A percentile compares a stretch with the other conserved stretches of the same genome.
These are phyloP conservation scores for Bertia moriformis DNA, from an alignment of 2,329 filamentous ascomycete species.

Conservation along the genomic window DNA sequence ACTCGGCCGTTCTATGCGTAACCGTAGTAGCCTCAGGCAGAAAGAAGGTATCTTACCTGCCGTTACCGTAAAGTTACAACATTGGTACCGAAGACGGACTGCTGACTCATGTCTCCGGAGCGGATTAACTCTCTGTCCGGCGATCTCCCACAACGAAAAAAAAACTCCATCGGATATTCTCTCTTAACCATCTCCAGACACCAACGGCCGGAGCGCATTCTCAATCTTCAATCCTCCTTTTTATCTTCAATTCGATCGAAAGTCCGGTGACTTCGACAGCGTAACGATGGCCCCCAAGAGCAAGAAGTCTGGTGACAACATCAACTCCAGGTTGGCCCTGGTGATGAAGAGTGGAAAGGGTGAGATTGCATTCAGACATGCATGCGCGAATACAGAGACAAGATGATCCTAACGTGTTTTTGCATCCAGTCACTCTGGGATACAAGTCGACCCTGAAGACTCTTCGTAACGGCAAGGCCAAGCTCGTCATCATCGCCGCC, in stretches of 20 bases:
- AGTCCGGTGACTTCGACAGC: neutral
- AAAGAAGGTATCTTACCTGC: too few relatives aligned
- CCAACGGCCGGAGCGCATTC: neutral
- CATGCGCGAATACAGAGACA: neutral
- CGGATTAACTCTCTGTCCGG: too few relatives aligned
- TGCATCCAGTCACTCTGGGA: conserved; percentile 27
- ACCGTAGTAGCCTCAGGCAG: too few relatives aligned
- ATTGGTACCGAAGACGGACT: too few relatives aligned
- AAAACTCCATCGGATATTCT: neutral
- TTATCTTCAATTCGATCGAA: neutral
- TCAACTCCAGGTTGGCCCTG: conserved; percentile 16
- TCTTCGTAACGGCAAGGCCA: conserved; percentile 56
- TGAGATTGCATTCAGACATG: neutral
- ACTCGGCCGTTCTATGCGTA: too few relatives aligned
- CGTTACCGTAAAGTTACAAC: too few relatives aligned
- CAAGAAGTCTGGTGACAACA: conserved; percentile 47
- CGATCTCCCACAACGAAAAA: too few relatives aligned
- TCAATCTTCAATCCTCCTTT: neutral
- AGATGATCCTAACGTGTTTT: too few relatives aligned
- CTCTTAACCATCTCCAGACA: neutral
- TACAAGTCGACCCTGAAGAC: conserved; percentile 60
- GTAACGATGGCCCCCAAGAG: conserved; percentile 23
- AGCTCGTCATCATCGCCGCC: conserved; percentile 50
- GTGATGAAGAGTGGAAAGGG: conserved; percentile 43
- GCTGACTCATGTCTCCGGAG: too few relatives aligned